A percentile compares a stretch with the other conserved stretches of the same genome.
phyloP scores from a whole-genome alignment of 2,329 filamentous ascomycete genomes.

The Teratosphaeria nubilosa region DNA sequence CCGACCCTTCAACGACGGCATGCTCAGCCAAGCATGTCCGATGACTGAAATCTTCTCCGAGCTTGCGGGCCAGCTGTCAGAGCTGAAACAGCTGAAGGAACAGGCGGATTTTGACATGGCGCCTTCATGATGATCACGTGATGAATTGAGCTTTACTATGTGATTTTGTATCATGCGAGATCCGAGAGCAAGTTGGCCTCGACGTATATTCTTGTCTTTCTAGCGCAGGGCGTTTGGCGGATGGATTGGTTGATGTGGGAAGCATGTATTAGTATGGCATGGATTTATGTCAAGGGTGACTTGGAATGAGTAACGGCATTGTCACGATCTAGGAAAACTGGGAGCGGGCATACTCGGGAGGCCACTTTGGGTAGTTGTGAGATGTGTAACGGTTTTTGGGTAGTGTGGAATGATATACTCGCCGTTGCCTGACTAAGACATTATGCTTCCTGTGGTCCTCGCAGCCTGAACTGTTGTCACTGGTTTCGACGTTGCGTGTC shows the following conservation, averaged over 20 bases:
- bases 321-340: background rate
- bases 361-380: background rate
- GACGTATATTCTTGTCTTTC: background rate
- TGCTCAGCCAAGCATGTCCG: constrained; percentile 65
- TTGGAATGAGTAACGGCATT: background rate
- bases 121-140: background rate
- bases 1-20: constrained; percentile 54
- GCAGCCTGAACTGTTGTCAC: too few relatives aligned
- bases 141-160: background rate
- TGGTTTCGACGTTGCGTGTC: too few relatives aligned
- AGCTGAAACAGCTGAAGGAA: constrained; percentile 42
- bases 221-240: background rate
- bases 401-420: background rate
- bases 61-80: constrained; percentile 51
- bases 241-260: background rate
- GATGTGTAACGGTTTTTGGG: background rate
- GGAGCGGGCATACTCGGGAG: background rate
- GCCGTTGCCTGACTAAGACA: background rate
- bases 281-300: background rate
- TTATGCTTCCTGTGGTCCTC: background rate
- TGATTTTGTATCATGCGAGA: background rate
- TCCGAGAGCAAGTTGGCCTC: background rate
- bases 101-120: constrained; percentile 7
- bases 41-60: constrained; percentile 62
- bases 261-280: background rate